Conservation (phyloP, 2,329 filamentous ascomycete species). For the Emmonsiellopsis sp. region DNA sequence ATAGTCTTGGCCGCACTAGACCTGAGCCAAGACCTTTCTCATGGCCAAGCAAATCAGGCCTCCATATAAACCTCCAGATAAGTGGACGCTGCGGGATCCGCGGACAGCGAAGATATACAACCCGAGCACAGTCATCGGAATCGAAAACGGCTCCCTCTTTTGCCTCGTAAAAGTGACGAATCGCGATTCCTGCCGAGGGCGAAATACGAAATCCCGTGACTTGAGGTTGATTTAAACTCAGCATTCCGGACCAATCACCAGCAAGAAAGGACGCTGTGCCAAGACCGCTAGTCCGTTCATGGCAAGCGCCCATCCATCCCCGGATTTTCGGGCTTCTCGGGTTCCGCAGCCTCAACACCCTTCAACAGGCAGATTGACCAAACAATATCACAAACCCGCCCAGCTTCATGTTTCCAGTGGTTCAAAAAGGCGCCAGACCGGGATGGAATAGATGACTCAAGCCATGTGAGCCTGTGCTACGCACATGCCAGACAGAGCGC, state of each 20-base stretch:
- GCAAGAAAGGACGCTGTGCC: no score
- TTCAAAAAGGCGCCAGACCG: no score
- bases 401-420: no score
- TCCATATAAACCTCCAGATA: background rate
- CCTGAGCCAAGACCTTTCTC: background rate
- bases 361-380: background rate
- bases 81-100: background rate
- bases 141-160: no score
- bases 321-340: background rate
- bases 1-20: no score
- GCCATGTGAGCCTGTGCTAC: no score
- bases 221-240: background rate
- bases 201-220: background rate
- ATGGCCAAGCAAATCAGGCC: background rate
- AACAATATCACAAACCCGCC: no score
- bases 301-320: background rate
- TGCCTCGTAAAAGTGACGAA: background rate
- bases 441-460: no score
- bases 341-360: background rate
- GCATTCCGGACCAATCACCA: no score
- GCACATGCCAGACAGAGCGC: no score
- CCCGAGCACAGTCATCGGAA: no score
- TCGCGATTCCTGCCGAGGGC: background rate
- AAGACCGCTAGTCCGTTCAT: no score
- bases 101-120: background rate